These are phyloP conservation scores for Aspergillus leporis DNA, from an alignment of 495 filamentous ascomycete species.

Conservation along the genomic window DNA sequence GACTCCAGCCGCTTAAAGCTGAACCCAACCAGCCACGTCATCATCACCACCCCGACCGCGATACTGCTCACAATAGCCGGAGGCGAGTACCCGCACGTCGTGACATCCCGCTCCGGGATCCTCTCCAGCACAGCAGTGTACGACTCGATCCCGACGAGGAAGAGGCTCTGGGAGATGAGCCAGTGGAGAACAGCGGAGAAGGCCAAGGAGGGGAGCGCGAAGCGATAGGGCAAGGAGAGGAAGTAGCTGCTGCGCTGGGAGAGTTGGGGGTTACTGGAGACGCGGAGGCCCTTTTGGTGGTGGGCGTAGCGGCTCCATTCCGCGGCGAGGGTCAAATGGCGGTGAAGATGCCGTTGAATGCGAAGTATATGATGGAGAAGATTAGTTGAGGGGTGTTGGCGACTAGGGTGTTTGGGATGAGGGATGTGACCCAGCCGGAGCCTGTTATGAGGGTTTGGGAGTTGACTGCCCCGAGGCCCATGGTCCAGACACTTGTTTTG, in stretches of 20 bases:
- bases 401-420: constrained; percentile 23
- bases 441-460: constrained; percentile 13
- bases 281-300: constrained; percentile 36
- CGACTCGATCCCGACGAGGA: constrained; percentile 30
- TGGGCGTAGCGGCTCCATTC: constrained; percentile 31
- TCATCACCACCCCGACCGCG: constrained; percentile 22
- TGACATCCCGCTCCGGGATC: constrained; percentile 13
- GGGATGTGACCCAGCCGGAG: neutral
- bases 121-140: constrained; percentile 6
- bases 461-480: constrained; percentile 32
- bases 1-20: constrained; percentile 23
- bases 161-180: constrained; percentile 42
- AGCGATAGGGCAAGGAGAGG: constrained; percentile 48
- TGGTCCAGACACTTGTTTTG: neutral
- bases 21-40: constrained; percentile 21
- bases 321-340: constrained; percentile 34
- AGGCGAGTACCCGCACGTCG: constrained; percentile 33
- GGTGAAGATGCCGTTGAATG: constrained; percentile 36
- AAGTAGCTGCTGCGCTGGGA: constrained; percentile 48
- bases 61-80: constrained; percentile 28
- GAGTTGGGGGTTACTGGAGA: constrained; percentile 38
- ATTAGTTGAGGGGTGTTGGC: constrained; percentile 43
- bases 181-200: constrained; percentile 39
- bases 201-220: constrained; percentile 36
- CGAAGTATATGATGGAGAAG: constrained; percentile 40